Base-by-base conservation (phyloP, 2,329 filamentous ascomycete genomes). In the Neurospora sp. region DNA sequence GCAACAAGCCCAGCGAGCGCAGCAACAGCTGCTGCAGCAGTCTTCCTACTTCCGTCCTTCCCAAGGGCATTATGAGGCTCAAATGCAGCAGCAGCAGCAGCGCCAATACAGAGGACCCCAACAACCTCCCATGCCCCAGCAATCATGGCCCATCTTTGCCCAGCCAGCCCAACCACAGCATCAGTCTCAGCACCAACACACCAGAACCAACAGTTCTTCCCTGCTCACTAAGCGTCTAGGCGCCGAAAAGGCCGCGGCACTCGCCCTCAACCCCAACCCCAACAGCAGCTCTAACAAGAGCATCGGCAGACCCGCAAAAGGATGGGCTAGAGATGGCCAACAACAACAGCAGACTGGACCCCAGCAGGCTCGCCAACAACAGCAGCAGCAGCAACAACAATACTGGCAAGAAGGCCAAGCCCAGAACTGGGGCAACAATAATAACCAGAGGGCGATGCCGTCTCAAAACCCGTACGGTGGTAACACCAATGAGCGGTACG, bases 181-280 rank as follows among this genome's bases (percentile, higher is more conserved):
- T 3, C 8, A 74, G 17, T 74, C 75, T 43, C 67, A 8, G 19
- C 68, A 67, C 43, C 69, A 43, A 46, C 62, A 40, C 66, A 41
- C 33, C 6, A 52, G 4, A 43, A 52, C 36, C 43, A 68, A 43
- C 19, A 70, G 68, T 43, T 81, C 81, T 67, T 81, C 83, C 4
- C 81, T 87, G 38, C 81, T 87, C 8, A 82, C 84, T 28, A 87
- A 87, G 75, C 81, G 86, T 4, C 76, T 87, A 23, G 85, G 86
- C 6, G 79, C 77, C 36, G 82, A 84, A 68, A 82, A 82, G 69
- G 85, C 85, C 0, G 82, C 82, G 2, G 79, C 81, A 66, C 81
- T 88, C 73, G 75, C 81, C 62, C 78, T 84, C 3, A 76, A 75
- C 23, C 75, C 69, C 76, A 74, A 69, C 70, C 73, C 68, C 72